Conservation (phyloP, 2,329 filamentous ascomycete species). For the Albifimbria verrucaria region DNA sequence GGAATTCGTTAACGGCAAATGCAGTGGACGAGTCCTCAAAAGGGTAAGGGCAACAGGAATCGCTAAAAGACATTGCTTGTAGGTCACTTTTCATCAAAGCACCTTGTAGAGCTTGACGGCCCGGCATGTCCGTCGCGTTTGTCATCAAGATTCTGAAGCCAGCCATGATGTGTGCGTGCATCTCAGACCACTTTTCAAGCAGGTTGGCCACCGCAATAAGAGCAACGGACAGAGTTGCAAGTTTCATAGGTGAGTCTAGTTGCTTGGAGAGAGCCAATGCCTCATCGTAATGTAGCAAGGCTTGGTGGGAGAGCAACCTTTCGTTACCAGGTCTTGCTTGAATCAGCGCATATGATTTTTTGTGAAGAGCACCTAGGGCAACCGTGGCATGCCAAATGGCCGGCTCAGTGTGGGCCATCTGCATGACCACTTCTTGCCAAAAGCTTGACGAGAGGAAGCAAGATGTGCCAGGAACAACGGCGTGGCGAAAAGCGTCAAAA, state of each 20-base stretch:
- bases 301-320: constrained; percentile 14
- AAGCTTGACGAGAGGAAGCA: constrained; percentile 26
- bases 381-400: constrained; percentile 32
- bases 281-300: constrained; percentile 19
- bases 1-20: too few species aligned
- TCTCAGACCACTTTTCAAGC: constrained; percentile 26
- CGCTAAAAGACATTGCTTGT: constrained; percentile 30
- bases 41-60: constrained; percentile 26
- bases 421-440: constrained; percentile 27
- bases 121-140: constrained; percentile 10
- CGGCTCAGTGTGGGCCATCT: constrained; percentile 29
- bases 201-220: constrained; percentile 28
- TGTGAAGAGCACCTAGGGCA: constrained; percentile 31
- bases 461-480: constrained; percentile 23
- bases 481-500: constrained; percentile 32
- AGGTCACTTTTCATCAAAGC: constrained; percentile 27
- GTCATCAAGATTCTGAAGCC: constrained; percentile 23
- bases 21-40: constrained; percentile 12
- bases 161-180: constrained; percentile 25
- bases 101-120: constrained; percentile 8
- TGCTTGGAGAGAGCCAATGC: constrained; percentile 23
- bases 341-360: too few species aligned
- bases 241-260: constrained; percentile 20
- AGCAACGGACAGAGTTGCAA: constrained; percentile 28
- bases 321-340: too few species aligned